phyloP scores from a whole-genome alignment of 768 basidiomycete species.

The Kwoniella sp. region DNA sequence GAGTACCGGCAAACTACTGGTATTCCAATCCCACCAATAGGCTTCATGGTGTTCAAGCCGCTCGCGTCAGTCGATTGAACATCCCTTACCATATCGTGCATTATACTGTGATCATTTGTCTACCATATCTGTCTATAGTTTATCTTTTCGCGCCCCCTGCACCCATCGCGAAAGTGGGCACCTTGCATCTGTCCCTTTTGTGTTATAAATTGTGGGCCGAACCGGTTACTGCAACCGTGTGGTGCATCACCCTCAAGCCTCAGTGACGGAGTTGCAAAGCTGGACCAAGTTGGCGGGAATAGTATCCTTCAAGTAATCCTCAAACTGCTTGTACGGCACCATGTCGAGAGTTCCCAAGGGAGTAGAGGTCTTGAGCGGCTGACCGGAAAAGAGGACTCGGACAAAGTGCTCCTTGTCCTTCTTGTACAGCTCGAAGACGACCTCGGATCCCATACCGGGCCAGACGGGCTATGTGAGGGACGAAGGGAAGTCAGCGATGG shows the following conservation, averaged over 20 bases:
- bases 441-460: conserved; percentile 49
- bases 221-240: too few relatives aligned
- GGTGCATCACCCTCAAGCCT: background rate
- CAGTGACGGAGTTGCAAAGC: conserved; percentile 14
- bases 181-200: too few relatives aligned
- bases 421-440: conserved; percentile 43
- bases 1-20: too few relatives aligned
- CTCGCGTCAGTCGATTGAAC: too few relatives aligned
- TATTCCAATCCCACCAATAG: too few relatives aligned
- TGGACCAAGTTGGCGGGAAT: conserved; percentile 23
- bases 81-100: too few relatives aligned
- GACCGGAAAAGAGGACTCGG: conserved; percentile 36
- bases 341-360: conserved; percentile 40
- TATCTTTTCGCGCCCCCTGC: too few relatives aligned
- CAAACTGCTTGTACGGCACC: conserved; percentile 20
- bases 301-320: conserved; percentile 22
- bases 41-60: too few relatives aligned
- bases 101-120: too few relatives aligned
- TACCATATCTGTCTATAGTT: too few relatives aligned
- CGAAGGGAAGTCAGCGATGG: background rate
- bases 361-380: conserved; percentile 44
- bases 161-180: too few relatives aligned
- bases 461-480: conserved; percentile 19
- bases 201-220: too few relatives aligned
- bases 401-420: conserved; percentile 22